phyloP scores from a whole-genome alignment of 2,329 filamentous ascomycete species.

The Corniculantispora saksenae region DNA sequence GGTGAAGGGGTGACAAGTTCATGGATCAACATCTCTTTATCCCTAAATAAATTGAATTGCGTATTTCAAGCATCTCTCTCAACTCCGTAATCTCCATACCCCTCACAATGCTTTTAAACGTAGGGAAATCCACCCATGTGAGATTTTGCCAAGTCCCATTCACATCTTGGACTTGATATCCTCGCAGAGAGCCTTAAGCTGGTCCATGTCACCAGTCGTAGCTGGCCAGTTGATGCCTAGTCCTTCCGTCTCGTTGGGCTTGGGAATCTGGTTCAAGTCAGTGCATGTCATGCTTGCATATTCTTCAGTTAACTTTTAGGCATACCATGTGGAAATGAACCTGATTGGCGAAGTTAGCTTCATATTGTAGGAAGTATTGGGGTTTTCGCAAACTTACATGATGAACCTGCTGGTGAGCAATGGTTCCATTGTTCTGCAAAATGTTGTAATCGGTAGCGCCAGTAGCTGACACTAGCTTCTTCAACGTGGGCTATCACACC shows the following conservation, averaged over 20 bases:
- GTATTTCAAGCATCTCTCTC: not conserved
- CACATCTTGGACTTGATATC: constrained; percentile 90
- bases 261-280: constrained; percentile 69
- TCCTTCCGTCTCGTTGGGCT: constrained; percentile 82
- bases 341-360: constrained; percentile 42
- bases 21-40: not conserved
- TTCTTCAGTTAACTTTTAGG: constrained; percentile 7
- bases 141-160: constrained; percentile 27
- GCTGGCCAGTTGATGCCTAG: constrained; percentile 79
- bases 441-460: constrained; percentile 86
- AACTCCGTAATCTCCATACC: not conserved
- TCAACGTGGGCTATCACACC: constrained; percentile 52
- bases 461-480: constrained; percentile 78
- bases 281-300: not conserved
- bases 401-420: constrained; percentile 89
- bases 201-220: constrained; percentile 75
- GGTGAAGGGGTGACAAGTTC: not conserved
- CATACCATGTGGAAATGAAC: constrained; percentile 92
- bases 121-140: not conserved
- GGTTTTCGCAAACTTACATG: constrained; percentile 63
- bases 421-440: constrained; percentile 89
- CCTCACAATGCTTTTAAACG: not conserved
- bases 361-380: too few relatives aligned
- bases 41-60: not conserved
- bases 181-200: constrained; percentile 75